A percentile compares a stretch with the other conserved stretches of the same genome.
Evolutionary conservation across 345 rosid species (phyloP).

Genomic region (Diplotaxis tenuifolia): DNA sequence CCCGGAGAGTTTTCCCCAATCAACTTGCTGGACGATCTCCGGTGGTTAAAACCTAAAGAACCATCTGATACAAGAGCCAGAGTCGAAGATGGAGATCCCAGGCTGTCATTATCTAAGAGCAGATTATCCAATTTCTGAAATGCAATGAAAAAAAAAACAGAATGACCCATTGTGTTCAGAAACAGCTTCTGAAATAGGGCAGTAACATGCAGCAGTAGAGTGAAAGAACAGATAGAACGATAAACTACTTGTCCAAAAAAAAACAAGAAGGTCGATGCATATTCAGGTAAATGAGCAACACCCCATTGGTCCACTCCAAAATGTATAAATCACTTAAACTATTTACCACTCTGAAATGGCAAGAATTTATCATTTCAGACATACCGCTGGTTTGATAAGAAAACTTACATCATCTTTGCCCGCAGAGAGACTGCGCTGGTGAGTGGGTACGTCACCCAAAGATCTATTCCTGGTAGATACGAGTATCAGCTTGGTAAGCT

Average conservation of each 20-base stretch:
- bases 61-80: constrained; percentile 48
- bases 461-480: constrained; percentile 88
- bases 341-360: background rate
- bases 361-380: background rate
- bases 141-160: constrained; percentile 19
- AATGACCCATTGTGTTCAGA: constrained; percentile 7
- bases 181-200: constrained; percentile 7
- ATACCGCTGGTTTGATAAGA: background rate
- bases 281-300: background rate
- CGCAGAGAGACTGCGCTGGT: constrained; percentile 64
- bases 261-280: constrained; percentile 3
- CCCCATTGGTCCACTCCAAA: background rate
- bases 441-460: constrained; percentile 61
- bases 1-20: constrained; percentile 76
- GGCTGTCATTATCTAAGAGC: constrained; percentile 58
- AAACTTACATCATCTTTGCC: constrained; percentile 76
- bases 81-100: constrained; percentile 49
- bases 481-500: constrained; percentile 96
- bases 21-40: constrained; percentile 74
- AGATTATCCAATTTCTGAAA: constrained; percentile 62
- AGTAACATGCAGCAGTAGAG: constrained; percentile 1
- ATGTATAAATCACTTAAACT: background rate
- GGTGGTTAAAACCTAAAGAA: constrained; percentile 57
- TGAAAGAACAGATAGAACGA: background rate
- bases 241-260: background rate